Percentiles rank a stretch among this genome's conserved stretches.
These are phyloP conservation scores for Candida buenavistaensis DNA, from an alignment of 1,139 yeast genomes.

Conservation along the genomic window DNA sequence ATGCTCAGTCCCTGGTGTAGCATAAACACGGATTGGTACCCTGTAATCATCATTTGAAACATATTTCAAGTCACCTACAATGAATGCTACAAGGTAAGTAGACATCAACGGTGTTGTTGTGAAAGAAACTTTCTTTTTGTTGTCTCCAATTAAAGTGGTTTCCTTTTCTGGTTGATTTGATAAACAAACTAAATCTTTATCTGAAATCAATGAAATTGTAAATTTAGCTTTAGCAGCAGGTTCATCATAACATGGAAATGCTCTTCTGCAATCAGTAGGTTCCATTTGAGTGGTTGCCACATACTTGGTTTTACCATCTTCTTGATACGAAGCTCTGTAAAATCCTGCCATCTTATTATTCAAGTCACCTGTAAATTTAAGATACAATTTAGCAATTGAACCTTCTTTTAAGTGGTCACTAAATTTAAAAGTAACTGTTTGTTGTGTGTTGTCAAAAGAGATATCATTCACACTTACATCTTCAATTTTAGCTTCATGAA, in stretches of 20 bases:
- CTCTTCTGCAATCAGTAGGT: constrained; percentile 86
- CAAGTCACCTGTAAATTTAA: constrained; percentile 68
- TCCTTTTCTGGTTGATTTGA: constrained; percentile 76
- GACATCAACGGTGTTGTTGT: constrained; percentile 71
- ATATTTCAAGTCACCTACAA: constrained; percentile 74
- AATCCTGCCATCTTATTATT: constrained; percentile 88
- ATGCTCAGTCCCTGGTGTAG: constrained; percentile 53
- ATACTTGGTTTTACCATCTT: constrained; percentile 59
- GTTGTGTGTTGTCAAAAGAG: constrained; percentile 52
- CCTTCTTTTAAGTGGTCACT: constrained; percentile 48
- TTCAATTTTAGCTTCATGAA: constrained; percentile 51
- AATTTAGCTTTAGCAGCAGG: constrained; percentile 83
- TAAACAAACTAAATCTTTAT: constrained; percentile 60
- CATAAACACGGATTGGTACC: constrained; percentile 58
- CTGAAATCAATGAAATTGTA: constrained; percentile 62
- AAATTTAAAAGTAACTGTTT: constrained; percentile 65
- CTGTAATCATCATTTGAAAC: constrained; percentile 65
- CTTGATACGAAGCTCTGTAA: constrained; percentile 69
- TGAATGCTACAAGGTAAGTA: constrained; percentile 77
- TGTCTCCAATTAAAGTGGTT: constrained; percentile 43
- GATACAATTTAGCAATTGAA: constrained; percentile 41
- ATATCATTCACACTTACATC: constrained; percentile 32
- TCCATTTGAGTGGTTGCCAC: constrained; percentile 88
- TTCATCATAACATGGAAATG: constrained; percentile 90
- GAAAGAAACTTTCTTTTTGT: constrained; percentile 51